These are phyloP conservation scores for Termitomyces sp. DNA, from an alignment of 768 basidiomycete species.

Conservation along the genomic window DNA sequence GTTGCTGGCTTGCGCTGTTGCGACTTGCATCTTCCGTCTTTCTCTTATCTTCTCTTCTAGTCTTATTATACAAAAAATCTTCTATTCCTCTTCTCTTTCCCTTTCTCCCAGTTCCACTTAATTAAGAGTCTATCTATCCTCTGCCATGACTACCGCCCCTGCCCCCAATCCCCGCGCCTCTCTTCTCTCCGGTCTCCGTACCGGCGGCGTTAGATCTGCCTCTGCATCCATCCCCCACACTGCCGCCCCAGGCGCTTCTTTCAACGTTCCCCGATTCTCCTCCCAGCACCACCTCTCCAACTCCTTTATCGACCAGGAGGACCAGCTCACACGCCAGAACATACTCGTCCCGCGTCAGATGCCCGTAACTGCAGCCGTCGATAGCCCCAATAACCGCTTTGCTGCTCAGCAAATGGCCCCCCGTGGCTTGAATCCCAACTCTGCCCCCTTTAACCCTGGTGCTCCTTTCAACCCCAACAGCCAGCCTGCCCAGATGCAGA, in stretches of 20 bases:
- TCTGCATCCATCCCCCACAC: slow-evolving; percentile 63
- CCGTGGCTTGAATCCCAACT: slow-evolving; percentile 44
- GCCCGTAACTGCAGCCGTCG: slow-evolving; percentile 71
- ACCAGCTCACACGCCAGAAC: slow-evolving; percentile 56
- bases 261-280: slow-evolving; percentile 60
- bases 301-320: slow-evolving; percentile 51
- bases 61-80: slow-evolving; percentile 21
- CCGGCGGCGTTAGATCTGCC: slow-evolving; percentile 82
- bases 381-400: slow-evolving; percentile 65
- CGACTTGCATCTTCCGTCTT: slow-evolving; percentile 28
- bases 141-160: slow-evolving; percentile 43
- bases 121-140: slow-evolving; percentile 32
- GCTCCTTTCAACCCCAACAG: slow-evolving; percentile 39
- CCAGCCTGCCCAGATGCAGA: slow-evolving; percentile 46
- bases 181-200: slow-evolving; percentile 85
- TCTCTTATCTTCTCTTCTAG: slow-evolving; percentile 26
- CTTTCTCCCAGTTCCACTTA: slow-evolving; percentile 33
- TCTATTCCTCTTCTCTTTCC: slow-evolving; percentile 11
- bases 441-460: slow-evolving; percentile 47
- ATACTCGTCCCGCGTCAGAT: slow-evolving; percentile 45
- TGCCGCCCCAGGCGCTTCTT: slow-evolving; percentile 58
- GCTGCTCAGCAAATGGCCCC: slow-evolving; percentile 49
- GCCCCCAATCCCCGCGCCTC: slow-evolving; percentile 65
- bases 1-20: slow-evolving; percentile 27
- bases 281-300: slow-evolving; percentile 34